These are phyloP conservation scores for Paramecium sexaurelia DNA, from an alignment of 73 alveolate species.

Conservation along the genomic window DNA sequence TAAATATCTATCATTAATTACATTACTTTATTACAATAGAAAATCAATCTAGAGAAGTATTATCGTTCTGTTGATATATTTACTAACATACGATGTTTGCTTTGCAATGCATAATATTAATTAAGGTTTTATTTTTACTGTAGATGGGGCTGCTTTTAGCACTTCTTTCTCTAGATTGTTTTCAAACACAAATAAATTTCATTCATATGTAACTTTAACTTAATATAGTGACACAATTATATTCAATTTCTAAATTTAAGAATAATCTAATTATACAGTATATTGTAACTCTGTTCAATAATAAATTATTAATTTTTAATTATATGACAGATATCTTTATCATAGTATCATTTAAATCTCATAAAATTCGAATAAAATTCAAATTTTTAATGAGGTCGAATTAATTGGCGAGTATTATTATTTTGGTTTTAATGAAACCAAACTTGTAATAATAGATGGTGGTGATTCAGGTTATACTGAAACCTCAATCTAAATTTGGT, in stretches of 20 bases:
- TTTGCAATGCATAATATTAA: slow-evolving; percentile 42
- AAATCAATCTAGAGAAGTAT: neutral
- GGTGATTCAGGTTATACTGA: slow-evolving; percentile 37
- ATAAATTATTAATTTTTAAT: neutral
- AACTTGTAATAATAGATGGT: neutral
- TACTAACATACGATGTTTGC: slow-evolving; percentile 23
- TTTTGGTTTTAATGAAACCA: neutral
- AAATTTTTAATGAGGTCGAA: neutral
- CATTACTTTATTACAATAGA: neutral
- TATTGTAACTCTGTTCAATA: neutral
- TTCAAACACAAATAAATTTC: neutral
- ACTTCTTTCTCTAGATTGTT: neutral
- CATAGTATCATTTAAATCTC: neutral
- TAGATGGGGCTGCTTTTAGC: slow-evolving; percentile 17
- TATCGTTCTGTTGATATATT: neutral
- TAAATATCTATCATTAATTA: neutral
- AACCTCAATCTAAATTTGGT: neutral
- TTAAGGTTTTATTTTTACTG: neutral
- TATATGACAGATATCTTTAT: slow-evolving; percentile 22
- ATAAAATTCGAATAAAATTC: neutral
- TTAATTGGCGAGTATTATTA: neutral
- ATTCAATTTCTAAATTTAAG: neutral
- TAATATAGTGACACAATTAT: neutral
- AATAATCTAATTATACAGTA: neutral
- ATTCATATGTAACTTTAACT: neutral